These are phyloP conservation scores for Beta corolliflora DNA, from an alignment of 179 eudicot species.

Conservation along the genomic window DNA sequence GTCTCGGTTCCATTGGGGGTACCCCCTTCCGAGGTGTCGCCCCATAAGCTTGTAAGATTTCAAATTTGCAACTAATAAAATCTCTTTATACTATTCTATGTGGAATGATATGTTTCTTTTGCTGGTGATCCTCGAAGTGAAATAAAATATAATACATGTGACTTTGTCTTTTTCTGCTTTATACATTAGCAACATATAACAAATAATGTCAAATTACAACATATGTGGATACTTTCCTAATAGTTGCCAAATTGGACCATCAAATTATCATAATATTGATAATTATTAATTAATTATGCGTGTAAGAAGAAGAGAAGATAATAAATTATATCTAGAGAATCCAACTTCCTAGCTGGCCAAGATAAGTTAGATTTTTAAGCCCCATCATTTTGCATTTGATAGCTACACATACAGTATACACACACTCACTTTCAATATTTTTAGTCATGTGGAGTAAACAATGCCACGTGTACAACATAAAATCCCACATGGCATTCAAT, in stretches of 20 bases:
- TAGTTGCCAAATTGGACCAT: background rate
- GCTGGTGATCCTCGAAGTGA: too few species aligned
- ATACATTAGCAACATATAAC: too few species aligned
- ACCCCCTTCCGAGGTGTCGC: too few species aligned
- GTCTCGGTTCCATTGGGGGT: too few species aligned
- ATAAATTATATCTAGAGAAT: conserved; percentile 22
- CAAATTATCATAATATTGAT: background rate
- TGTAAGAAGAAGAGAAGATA: background rate
- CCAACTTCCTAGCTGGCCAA: conserved; percentile 26
- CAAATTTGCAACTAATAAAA: too few species aligned
- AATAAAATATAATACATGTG: too few species aligned
- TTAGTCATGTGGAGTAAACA: conserved; percentile 34
- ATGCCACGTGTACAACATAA: conserved; percentile 33
- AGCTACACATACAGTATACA: background rate
- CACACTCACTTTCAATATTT: background rate
- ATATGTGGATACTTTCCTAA: background rate
- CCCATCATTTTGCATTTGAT: conserved; percentile 11
- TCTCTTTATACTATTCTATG: too few species aligned
- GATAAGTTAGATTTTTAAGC: conserved; percentile 29
- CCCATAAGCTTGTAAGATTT: too few species aligned
- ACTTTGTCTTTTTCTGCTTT: too few species aligned
- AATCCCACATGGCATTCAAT: conserved; percentile 54
- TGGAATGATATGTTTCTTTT: too few species aligned
- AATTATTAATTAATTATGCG: background rate
- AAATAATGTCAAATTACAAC: too few species aligned